phyloP scores from a whole-genome alignment of 2,329 filamentous ascomycete species.

The Talaromyces piceae region DNA sequence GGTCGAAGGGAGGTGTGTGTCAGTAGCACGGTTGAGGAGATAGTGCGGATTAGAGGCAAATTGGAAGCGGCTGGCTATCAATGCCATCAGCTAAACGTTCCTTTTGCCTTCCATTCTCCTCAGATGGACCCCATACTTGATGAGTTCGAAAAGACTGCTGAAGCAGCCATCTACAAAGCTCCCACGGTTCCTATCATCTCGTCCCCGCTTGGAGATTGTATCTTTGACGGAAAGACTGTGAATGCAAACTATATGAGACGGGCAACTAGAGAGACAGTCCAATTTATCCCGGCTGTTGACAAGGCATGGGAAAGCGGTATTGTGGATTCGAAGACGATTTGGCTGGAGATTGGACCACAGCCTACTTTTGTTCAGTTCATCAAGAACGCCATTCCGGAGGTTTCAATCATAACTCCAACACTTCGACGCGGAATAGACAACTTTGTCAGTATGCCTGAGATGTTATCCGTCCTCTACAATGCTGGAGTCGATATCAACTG shows the following conservation, averaged over 20 bases:
- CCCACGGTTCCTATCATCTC: conserved; percentile 39
- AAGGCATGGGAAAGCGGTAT: not conserved
- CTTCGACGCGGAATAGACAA: conserved; percentile 1
- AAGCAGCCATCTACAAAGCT: conserved; percentile 29
- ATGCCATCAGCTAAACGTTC: conserved; percentile 49
- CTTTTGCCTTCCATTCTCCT: conserved; percentile 46
- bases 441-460: not conserved
- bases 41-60: conserved; percentile 45
- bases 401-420: conserved; percentile 17
- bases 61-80: conserved; percentile 3
- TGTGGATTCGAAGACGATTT: not conserved
- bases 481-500: conserved; percentile 57
- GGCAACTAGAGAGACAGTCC: conserved; percentile 60
- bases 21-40: conserved; percentile 53
- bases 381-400: conserved; percentile 3
- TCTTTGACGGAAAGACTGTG: conserved; percentile 23
- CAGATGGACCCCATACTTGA: conserved; percentile 20
- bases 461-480: not conserved
- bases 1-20: conserved; percentile 68
- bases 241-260: conserved; percentile 56
- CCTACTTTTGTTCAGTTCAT: conserved; percentile 1
- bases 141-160: conserved; percentile 30
- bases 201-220: conserved; percentile 36
- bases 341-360: conserved; percentile 5
- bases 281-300: conserved; percentile 33